Percentiles rank a stretch among this genome's conserved stretches.
Conservation (phyloP, 2,329 filamentous ascomycete species). For the Monosporascus ibericus region DNA sequence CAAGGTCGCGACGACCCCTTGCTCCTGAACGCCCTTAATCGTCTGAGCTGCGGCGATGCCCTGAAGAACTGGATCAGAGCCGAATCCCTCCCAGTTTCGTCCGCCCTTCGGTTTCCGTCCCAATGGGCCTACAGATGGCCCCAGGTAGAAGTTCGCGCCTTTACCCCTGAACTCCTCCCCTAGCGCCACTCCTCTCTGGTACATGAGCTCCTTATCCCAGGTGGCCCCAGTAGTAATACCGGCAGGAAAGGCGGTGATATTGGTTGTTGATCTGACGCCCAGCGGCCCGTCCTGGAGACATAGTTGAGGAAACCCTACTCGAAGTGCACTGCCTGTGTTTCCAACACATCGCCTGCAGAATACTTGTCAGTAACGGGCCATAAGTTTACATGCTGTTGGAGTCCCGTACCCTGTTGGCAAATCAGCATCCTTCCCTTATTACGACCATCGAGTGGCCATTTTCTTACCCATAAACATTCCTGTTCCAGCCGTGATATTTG, state of each 20-base stretch:
- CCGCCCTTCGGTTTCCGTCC: slow-evolving; percentile 68
- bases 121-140: slow-evolving; percentile 64
- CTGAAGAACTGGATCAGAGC: slow-evolving; percentile 61
- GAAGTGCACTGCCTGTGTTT: slow-evolving; percentile 65
- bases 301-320: slow-evolving; percentile 66
- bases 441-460: slow-evolving; percentile 11
- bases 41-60: slow-evolving; percentile 44
- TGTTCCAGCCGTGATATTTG: slow-evolving; percentile 67
- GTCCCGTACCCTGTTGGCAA: slow-evolving; percentile 10
- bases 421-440: slow-evolving; percentile 7
- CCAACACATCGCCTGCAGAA: slow-evolving; percentile 58
- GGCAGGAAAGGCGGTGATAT: slow-evolving; percentile 70
- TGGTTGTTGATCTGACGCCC: slow-evolving; percentile 67
- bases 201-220: slow-evolving; percentile 67
- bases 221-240: slow-evolving; percentile 74
- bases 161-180: slow-evolving; percentile 69
- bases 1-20: slow-evolving; percentile 49
- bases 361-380: slow-evolving; percentile 3
- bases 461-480: slow-evolving; percentile 62
- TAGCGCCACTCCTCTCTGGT: slow-evolving; percentile 59
- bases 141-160: slow-evolving; percentile 65
- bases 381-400: background rate
- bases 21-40: slow-evolving; percentile 50
- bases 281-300: slow-evolving; percentile 67
- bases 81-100: slow-evolving; percentile 72